Evolutionary conservation across 2,329 filamentous ascomycete species (phyloP), one percentile per base, ranked within the genome.

Genomic region (Madurella fahalii): DNA sequence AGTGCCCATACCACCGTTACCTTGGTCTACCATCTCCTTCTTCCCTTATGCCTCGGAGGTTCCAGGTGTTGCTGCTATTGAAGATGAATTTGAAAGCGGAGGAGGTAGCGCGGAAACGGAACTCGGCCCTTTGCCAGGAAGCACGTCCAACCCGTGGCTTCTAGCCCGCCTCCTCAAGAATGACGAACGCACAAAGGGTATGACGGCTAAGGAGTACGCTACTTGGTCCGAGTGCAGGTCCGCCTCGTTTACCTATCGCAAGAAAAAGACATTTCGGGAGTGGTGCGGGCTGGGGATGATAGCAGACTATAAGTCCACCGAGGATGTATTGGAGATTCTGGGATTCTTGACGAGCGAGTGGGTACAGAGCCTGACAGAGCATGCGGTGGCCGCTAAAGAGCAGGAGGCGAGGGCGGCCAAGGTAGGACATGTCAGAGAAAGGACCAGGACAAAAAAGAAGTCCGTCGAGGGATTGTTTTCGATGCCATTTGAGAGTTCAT

Each of bases 191-290:
- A 13, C 44, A 47, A 30, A 54, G 53, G 5, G 44, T 32, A 64
- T 64, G 61, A 62, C 59, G 0, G 52, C 54, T 2, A 55, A 57
- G 2, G 61, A 65, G 52, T 65, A 63, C 31, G 47, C 45, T 2
- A 54, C 55, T 1, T 65, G 62, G 62, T 62, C 61, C 7, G 61
- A 62, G 31, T 62, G 58, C 32, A 51, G 63, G 2, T 53, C 61
- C 4, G 62, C 62, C 1, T 64, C 61, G 9, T 57, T 64, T 46
- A 61, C 58, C 0, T 62, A 56, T 32, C 61, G 60, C 50, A 62
- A 62, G 37, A 50, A 46, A 11, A 60, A 56, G 44, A 44, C 50
- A 9, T 65, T 64, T 42, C 53, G 62, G 1, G 60, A 58, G 1
- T 63, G 62, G 63, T 50, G 50, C 2, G 58, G 61, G 0, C 32